phyloP scores from a whole-genome alignment of 331 rosid species.

The Rosa hybrid region DNA sequence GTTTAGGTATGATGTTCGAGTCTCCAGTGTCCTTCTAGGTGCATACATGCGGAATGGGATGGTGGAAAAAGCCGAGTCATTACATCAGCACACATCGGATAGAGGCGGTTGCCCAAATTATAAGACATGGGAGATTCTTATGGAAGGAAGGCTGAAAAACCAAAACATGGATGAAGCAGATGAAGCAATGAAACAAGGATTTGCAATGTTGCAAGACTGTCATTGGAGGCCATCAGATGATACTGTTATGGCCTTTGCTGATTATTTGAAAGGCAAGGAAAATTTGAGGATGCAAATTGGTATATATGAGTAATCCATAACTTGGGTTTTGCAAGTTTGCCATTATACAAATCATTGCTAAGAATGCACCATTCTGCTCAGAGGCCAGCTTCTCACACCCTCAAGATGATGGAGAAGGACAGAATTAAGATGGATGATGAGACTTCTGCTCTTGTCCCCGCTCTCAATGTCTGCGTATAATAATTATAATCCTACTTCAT shows the following conservation, averaged over 20 bases:
- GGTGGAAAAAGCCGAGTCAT: constrained; percentile 68
- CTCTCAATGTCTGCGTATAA: constrained; percentile 20
- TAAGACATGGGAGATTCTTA: constrained; percentile 89
- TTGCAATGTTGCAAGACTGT: constrained; percentile 43
- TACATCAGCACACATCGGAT: constrained; percentile 64
- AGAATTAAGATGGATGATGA: constrained; percentile 51
- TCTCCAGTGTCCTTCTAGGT: constrained; percentile 83
- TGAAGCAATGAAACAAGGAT: constrained; percentile 57
- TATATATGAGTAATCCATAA: constrained; percentile 37
- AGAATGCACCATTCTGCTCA: constrained; percentile 50
- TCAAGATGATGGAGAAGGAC: constrained; percentile 58
- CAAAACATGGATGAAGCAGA: constrained; percentile 56
- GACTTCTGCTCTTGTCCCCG: constrained; percentile 43
- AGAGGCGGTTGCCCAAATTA: constrained; percentile 81
- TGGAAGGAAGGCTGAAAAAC: constrained; percentile 66
- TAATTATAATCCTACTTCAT: too few relatives aligned
- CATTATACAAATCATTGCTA: constrained; percentile 55
- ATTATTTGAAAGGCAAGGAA: constrained; percentile 52
- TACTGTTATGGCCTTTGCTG: constrained; percentile 50
- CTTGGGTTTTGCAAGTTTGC: constrained; percentile 46
- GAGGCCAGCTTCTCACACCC: constrained; percentile 45
- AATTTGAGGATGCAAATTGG: constrained; percentile 45
- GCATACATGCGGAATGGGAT: constrained; percentile 76
- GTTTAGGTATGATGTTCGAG: constrained; percentile 64
- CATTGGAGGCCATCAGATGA: constrained; percentile 58